Base-by-base conservation (phyloP, 2,329 filamentous ascomycete genomes). In the Aciculosporium take region DNA sequence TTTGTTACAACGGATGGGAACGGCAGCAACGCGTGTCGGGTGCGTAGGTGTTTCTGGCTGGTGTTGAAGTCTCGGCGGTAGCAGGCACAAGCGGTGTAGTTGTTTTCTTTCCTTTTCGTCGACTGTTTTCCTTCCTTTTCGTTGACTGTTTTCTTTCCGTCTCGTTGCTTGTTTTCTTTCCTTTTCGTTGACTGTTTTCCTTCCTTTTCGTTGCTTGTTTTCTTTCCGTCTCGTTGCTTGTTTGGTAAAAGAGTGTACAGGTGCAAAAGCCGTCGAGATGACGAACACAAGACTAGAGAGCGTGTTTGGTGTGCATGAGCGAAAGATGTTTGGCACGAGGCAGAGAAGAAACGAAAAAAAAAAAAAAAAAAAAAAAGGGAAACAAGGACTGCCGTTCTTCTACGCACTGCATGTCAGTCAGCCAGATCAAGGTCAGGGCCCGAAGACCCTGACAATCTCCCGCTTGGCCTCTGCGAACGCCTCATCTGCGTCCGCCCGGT, bases 401-500 rank as follows among this genome's bases (percentile, higher is more conserved):
- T 18, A 7, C 13, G 15, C 21, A 24, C 18, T 15, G 18, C 27
- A 24, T 5, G 18, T 32, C 23, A n/a, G n/a, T n/a, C n/a, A n/a
- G n/a, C n/a, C n/a, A n/a, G n/a, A n/a, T 24, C n/a, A 3, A 39
- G 24, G 13, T 5, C 6, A 17, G 34, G 27, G 12, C 10, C 12
- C 7, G 15, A 37, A 42, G 38, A 42, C 18, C 38, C 39, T 41
- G 39, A 37, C 33, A 18, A n/a, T 24, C 12, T 18, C 15, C 25
- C n/a, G n/a, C n/a, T n/a, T 30, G 25, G 25, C 15, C 21, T 15
- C 17, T 30, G 27, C 12, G 13, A 41, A 37, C 24, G 25, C 39
- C 39, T 37, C 39, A 41, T 31, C 39, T 29, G 23, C 23, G 25
- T 27, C 31, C 39, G 31, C 39, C 39, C 36, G 27, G n/a, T n/a